Conservation (phyloP, 257 asterid species). For the Solanum infundibuliforme region DNA sequence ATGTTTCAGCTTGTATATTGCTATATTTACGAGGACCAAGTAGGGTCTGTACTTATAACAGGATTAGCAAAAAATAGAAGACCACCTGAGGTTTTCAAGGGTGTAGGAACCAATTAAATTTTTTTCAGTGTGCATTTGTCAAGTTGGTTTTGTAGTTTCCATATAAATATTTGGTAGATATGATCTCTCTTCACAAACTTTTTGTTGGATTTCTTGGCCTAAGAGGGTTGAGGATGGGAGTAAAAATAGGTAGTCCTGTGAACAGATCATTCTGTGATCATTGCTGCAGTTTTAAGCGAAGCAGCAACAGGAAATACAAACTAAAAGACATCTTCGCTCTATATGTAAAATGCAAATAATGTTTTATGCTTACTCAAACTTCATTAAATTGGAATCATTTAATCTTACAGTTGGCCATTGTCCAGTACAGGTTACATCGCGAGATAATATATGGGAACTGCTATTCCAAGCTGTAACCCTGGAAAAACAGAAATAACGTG, state of each 20-base stretch:
- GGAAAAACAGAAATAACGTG: neutral
- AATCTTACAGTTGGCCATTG: neutral
- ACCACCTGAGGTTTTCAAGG: neutral
- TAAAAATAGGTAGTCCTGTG: neutral
- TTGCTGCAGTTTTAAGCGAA: neutral
- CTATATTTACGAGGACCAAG: neutral
- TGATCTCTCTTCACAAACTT: neutral
- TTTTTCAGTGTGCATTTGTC: neutral
- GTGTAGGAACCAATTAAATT: neutral
- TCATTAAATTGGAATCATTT: neutral
- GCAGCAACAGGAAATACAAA: neutral
- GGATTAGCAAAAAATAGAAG: neutral
- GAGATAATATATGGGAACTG: neutral
- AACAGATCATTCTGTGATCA: neutral
- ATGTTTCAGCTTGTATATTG: neutral
- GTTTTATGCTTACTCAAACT: neutral
- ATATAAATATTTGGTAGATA: neutral
- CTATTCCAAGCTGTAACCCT: neutral
- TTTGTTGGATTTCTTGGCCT: neutral
- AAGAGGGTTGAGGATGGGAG: neutral
- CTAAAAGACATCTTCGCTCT: neutral
- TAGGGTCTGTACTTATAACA: neutral
- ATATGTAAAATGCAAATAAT: neutral
- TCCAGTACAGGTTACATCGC: neutral
- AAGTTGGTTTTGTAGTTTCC: neutral